phyloP scores from a whole-genome alignment of 2,329 filamentous ascomycete species.

The Cordyceps fumosorosea region DNA sequence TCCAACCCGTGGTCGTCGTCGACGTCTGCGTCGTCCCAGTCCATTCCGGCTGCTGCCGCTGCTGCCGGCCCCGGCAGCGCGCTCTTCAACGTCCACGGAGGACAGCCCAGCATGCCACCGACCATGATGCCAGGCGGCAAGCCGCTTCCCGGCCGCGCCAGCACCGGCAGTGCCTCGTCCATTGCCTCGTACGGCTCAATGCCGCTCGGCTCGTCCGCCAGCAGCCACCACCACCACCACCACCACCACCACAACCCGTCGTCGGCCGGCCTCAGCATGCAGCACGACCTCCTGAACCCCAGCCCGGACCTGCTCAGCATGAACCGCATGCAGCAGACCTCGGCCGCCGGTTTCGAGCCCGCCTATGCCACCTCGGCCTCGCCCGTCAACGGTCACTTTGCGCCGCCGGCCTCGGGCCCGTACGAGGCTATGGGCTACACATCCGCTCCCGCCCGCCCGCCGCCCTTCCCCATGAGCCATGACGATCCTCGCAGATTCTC shows the following conservation, averaged over 20 bases:
- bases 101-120: constrained; percentile 41
- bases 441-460: constrained; percentile 53
- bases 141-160: constrained; percentile 45
- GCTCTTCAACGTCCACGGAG: constrained; percentile 58
- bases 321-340: constrained; percentile 56
- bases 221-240: constrained; percentile 36
- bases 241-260: constrained; percentile 39
- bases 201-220: constrained; percentile 68
- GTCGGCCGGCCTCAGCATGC: constrained; percentile 37
- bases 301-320: constrained; percentile 68
- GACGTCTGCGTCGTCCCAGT: constrained; percentile 31
- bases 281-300: constrained; percentile 57
- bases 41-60: constrained; percentile 42
- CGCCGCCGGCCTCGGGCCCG: constrained; percentile 55
- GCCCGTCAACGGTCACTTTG: constrained; percentile 58
- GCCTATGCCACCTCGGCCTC: constrained; percentile 62
- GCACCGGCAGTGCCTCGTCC: constrained; percentile 48
- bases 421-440: constrained; percentile 76
- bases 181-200: constrained; percentile 68
- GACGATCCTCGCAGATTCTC: constrained; percentile 64
- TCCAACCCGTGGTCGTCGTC: constrained; percentile 80
- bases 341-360: constrained; percentile 60
- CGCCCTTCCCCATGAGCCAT: constrained; percentile 46
- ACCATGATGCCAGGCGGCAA: constrained; percentile 41
- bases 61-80: constrained; percentile 39